Evolutionary conservation across 2,329 filamentous ascomycete species (phyloP), one percentile per base, ranked within the genome.

Genomic region (Hirsutella rhossiliensis): DNA sequence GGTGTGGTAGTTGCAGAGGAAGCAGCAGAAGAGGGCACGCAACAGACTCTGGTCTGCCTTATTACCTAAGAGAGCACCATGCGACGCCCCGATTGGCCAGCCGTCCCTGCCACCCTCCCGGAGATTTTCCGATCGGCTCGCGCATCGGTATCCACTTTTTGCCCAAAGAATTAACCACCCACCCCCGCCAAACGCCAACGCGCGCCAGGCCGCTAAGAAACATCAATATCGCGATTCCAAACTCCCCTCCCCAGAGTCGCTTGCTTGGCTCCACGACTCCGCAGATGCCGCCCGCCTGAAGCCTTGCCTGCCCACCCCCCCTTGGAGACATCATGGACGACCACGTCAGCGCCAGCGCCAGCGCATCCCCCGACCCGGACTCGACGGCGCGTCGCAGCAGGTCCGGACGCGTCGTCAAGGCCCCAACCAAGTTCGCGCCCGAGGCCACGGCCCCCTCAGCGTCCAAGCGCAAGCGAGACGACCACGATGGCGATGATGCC

Each of bases 401-500:
- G 52, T 84, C 80, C 32, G 77, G 78, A 76, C 78, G 78, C 76
- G 78, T 79, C 66, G 71, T 77, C 49, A 75, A 68, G 56, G 69
- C 67, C 31, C 76, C 78, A 39, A 61, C 72, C 56, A 80, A 80
- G 59, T 82, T 78, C 62, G 67, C 67, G 45, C 72, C 75, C 44
- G 72, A 80, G 48, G 47, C 65, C 43, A 53, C 34, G 3, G 34
- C 34, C 6, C 34, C 34, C 34, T 15, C 63, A 39, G 65, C 66
- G 37, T 57, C 69, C 41, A 82, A 81, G 63, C 73, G 78, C 60
- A 82, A 82, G 63, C 70, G 74, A 50, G 65, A 58, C 43, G 68
- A 70, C 5, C 58, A 69, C 37, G 68, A 66, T 32, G 71, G 68
- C 31, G 69, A 71, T 47, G 71, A 69, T 38, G 65, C 57, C 19